phyloP scores from a whole-genome alignment of 192 early-diverging fungal species.

The Radiomyces spectabilis region DNA sequence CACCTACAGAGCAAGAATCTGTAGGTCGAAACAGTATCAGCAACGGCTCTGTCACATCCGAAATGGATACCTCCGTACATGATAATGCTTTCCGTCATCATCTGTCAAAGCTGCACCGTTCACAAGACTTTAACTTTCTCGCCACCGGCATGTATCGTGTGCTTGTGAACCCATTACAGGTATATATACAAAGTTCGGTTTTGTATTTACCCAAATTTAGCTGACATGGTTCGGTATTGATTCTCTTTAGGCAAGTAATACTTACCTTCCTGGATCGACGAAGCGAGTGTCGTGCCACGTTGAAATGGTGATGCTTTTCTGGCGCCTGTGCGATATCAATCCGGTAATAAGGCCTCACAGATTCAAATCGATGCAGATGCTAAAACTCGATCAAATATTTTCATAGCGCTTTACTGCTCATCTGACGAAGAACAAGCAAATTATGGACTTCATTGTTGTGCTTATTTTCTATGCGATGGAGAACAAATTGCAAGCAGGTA shows the following conservation, averaged over 20 bases:
- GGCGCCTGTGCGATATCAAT: conserved; percentile 79
- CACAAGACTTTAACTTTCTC: conserved; percentile 80
- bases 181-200: no score
- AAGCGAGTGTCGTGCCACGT: conserved; percentile 53
- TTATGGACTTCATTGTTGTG: conserved; percentile 52
- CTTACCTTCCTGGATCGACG: conserved; percentile 67
- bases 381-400: not conserved
- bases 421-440: conserved; percentile 52
- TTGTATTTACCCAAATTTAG: no score
- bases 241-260: conserved; percentile 52
- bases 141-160: conserved; percentile 69
- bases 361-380: not conserved
- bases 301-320: conserved; percentile 80
- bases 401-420: conserved; percentile 56
- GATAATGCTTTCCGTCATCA: conserved; percentile 77
- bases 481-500: conserved; percentile 50
- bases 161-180: conserved; percentile 71
- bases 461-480: conserved; percentile 58
- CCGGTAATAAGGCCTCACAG: conserved; percentile 33
- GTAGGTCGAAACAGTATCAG: no score
- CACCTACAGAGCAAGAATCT: no score
- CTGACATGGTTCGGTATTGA: no score
- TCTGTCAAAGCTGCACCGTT: conserved; percentile 70
- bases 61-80: no score
- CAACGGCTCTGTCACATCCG: no score